These are phyloP conservation scores for Ligustrum vulgare DNA, from an alignment of 257 asterid species.

Conservation along the genomic window DNA sequence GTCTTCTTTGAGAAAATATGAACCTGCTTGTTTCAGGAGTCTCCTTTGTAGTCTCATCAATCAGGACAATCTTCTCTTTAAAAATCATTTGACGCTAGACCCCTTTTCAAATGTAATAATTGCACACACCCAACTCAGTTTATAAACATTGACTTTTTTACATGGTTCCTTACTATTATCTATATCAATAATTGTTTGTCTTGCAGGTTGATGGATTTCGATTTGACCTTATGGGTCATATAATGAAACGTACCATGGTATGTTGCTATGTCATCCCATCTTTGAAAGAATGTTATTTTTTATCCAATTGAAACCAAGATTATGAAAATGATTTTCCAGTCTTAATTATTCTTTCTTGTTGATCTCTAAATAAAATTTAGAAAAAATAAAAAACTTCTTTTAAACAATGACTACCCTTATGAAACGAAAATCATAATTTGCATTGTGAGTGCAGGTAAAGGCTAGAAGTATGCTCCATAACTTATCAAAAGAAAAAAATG, in stretches of 20 bases:
- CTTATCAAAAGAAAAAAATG: slow-evolving; percentile 56
- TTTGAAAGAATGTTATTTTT: neutral
- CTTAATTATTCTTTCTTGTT: slow-evolving; percentile 1
- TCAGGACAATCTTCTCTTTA: neutral
- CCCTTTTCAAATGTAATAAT: slow-evolving; percentile 1
- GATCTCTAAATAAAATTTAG: neutral
- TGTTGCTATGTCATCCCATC: slow-evolving; percentile 17
- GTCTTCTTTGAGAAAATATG: neutral
- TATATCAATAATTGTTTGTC: slow-evolving; percentile 19
- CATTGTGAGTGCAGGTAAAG: slow-evolving; percentile 61
- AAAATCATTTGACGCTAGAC: neutral
- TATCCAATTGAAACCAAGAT: neutral
- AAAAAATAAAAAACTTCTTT: neutral
- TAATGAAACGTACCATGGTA: slow-evolving; percentile 94
- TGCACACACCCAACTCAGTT: neutral
- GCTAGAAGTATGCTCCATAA: slow-evolving; percentile 66
- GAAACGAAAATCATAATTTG: slow-evolving; percentile 6
- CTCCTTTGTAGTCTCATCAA: neutral
- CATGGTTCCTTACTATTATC: slow-evolving; percentile 10
- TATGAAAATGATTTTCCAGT: slow-evolving; percentile 1
- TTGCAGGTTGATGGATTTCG: slow-evolving; percentile 98
- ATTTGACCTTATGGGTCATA: slow-evolving; percentile 96
- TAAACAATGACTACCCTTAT: neutral
- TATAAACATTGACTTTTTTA: slow-evolving; percentile 15
- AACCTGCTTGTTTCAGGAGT: neutral